Base-by-base conservation (phyloP, 1,284 basidiomycete genomes). In the Ganoderma leucocontextum region DNA sequence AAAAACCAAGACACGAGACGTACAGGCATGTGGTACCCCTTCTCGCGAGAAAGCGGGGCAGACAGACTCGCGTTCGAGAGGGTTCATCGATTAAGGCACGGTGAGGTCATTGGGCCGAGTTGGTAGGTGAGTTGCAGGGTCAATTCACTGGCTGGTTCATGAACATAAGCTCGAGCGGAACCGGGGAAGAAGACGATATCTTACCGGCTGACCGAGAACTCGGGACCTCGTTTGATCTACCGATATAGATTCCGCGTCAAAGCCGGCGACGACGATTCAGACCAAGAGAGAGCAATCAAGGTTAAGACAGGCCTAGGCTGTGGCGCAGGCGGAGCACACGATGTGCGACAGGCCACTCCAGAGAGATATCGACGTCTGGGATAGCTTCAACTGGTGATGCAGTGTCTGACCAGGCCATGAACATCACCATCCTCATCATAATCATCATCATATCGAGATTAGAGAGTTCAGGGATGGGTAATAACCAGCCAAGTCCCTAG, bases 81-180 rank as follows among this genome's bases (percentile, higher is more conserved):
- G 47, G 22, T 13, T 22, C 13, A 12, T 52, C 13, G 10, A 25
- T 52, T 52, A 52, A 52, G 47, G 47, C n/a, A 29, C 47, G 22
- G 22, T 12, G 47, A 52, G 47, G 44, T 8, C 15, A 7, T 47
- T 47, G n/a, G n/a, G 44, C 44, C 22, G 47, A 10, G 47, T 25
- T 25, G 47, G 22, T 15, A 13, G 22, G 47, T 25, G 47, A 52
- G 47, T 52, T 52, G 22, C 47, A 10, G 47, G 22, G 22, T 9
- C 47, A 10, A 25, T 52, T 52, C 47, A 52, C n/a, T 52, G 6
- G 1, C 12, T 52, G 47, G 6, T 42, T 17, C 22, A 52, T 29
- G 10, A 52, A 52, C 47, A 52, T 52, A 52, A 52, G 47, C 47
- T 52, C 47, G 12, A n/a, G 47, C 47, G 47, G 47, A 25, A 52